These are phyloP conservation scores for Nosema muscidifuracis DNA, from an alignment of 371 early-diverging fungal species.

Conservation along the genomic window DNA sequence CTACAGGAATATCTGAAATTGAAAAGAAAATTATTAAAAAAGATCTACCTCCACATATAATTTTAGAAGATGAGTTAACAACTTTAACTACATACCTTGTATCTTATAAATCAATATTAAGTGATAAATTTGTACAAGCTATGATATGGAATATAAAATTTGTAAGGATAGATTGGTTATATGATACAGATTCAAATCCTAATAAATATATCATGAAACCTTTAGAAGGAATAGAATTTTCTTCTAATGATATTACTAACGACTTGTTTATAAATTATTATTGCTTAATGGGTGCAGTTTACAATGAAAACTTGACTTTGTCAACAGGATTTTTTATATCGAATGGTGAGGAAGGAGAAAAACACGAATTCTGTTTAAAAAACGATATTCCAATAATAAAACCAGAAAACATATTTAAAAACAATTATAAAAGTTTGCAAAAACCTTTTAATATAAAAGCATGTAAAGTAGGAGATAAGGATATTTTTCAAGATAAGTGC, in stretches of 20 bases:
- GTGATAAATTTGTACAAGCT: slow-evolving; percentile 61
- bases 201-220: slow-evolving; percentile 42
- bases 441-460: slow-evolving; percentile 39
- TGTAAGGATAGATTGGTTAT: slow-evolving; percentile 53
- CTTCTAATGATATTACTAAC: slow-evolving; percentile 53
- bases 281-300: slow-evolving; percentile 48
- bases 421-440: slow-evolving; percentile 29
- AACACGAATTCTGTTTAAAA: slow-evolving; percentile 52
- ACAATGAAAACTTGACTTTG: slow-evolving; percentile 35
- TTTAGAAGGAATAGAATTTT: slow-evolving; percentile 56
- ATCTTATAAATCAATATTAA: slow-evolving; percentile 52
- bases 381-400: slow-evolving; percentile 58
- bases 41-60: slow-evolving; percentile 14
- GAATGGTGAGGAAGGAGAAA: slow-evolving; percentile 22
- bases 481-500: slow-evolving; percentile 57
- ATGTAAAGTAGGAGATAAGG: slow-evolving; percentile 2
- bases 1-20: slow-evolving; percentile 45
- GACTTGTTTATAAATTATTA: slow-evolving; percentile 60
- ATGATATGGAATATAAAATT: slow-evolving; percentile 58
- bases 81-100: slow-evolving; percentile 52
- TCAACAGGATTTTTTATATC: slow-evolving; percentile 58
- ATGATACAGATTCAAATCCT: slow-evolving; percentile 30
- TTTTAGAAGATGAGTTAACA: slow-evolving; percentile 33
- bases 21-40: slow-evolving; percentile 32
- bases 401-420: slow-evolving; percentile 50